These are phyloP conservation scores for Lentinula lateritia DNA, from an alignment of 768 basidiomycete genomes.

Conservation along the genomic window DNA sequence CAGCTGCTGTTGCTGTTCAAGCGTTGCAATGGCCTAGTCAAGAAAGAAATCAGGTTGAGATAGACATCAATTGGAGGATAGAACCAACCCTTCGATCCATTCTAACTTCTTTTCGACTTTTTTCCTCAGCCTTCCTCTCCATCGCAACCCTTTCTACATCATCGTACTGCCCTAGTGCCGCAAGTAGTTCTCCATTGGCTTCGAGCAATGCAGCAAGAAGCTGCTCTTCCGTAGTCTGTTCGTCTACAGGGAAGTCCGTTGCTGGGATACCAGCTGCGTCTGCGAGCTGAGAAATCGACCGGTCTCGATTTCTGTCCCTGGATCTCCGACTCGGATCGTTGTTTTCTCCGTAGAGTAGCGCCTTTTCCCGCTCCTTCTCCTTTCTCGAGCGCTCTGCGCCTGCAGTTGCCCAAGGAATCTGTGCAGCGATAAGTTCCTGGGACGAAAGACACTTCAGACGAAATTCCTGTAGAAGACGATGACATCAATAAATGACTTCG, in stretches of 20 bases:
- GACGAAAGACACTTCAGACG: conserved; percentile 72
- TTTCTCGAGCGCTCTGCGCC: conserved; percentile 68
- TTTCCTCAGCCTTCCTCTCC: conserved; percentile 61
- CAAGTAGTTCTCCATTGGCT: conserved; percentile 67
- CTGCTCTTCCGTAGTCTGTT: conserved; percentile 67
- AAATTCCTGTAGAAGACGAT: conserved; percentile 60
- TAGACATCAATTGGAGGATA: too few species aligned
- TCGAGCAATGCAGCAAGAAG: conserved; percentile 67
- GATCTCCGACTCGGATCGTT: neutral
- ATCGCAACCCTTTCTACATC: conserved; percentile 67
- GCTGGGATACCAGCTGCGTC: conserved; percentile 7
- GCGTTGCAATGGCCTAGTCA: neutral
- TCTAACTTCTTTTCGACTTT: conserved; percentile 62
- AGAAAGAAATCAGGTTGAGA: neutral
- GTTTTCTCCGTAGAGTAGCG: conserved; percentile 1
- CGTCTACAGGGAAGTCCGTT: conserved; percentile 27
- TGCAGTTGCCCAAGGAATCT: conserved; percentile 88
- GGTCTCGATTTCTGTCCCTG: conserved; percentile 14
- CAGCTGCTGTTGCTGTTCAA: neutral
- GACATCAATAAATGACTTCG: conserved; percentile 1
- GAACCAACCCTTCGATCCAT: conserved; percentile 61
- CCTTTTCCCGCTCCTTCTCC: conserved; percentile 18
- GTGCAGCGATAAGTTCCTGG: conserved; percentile 79
- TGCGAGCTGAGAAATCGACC: conserved; percentile 13
- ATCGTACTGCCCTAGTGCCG: conserved; percentile 68